A percentile compares a stretch with the other conserved stretches of the same genome.
phyloP scores from a whole-genome alignment of 1,139 yeast genomes.

The Tardiomyces blankii region DNA sequence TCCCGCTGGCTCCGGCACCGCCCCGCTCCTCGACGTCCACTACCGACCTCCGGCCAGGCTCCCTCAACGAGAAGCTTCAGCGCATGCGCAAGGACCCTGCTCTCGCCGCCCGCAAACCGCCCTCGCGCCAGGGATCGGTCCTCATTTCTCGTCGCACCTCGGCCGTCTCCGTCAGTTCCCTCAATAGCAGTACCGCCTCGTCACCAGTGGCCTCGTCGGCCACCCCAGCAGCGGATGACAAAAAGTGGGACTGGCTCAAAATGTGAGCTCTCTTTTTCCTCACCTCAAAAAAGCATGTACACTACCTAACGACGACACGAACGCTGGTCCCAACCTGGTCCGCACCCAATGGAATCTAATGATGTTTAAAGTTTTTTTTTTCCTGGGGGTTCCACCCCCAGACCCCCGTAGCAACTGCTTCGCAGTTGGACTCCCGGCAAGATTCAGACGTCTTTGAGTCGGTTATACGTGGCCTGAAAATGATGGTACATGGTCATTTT shows the following conservation, averaged over 20 bases:
- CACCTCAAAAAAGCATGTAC: not conserved
- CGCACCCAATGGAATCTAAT: too few species aligned
- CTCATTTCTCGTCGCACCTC: not conserved
- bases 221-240: conserved; percentile 10
- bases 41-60: not conserved
- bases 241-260: conserved; percentile 22
- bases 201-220: conserved; percentile 3
- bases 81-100: not conserved
- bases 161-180: not conserved
- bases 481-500: too few species aligned
- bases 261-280: conserved; percentile 10
- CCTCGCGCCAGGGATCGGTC: not conserved
- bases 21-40: not conserved
- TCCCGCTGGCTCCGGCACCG: not conserved
- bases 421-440: too few species aligned
- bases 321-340: too few species aligned
- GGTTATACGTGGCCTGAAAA: too few species aligned
- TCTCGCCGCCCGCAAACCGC: not conserved
- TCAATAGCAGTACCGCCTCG: not conserved
- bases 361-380: too few species aligned
- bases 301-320: not conserved
- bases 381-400: too few species aligned
- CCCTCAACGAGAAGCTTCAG: not conserved
- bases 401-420: too few species aligned
- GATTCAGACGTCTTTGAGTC: too few species aligned